These are phyloP conservation scores for Cantharellus anzutake DNA, from an alignment of 768 basidiomycete genomes.

Conservation along the genomic window DNA sequence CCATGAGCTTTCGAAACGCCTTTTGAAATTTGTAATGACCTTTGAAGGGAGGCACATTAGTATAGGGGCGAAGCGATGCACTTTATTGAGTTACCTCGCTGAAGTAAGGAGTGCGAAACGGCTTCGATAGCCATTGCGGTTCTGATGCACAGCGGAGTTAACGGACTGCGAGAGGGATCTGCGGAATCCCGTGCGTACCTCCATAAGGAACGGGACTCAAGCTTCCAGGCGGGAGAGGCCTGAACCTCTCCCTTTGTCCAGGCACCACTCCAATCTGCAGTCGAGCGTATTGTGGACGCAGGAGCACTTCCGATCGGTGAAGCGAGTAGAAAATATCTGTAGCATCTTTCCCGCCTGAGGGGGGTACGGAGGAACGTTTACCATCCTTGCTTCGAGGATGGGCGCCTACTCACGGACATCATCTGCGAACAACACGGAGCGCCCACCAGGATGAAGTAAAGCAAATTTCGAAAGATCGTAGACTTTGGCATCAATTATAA, in stretches of 20 bases:
- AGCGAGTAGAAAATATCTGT: slow-evolving; percentile 72
- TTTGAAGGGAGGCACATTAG: slow-evolving; percentile 13
- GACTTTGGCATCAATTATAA: slow-evolving; percentile 62
- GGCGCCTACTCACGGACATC: slow-evolving; percentile 34
- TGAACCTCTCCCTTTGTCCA: slow-evolving; percentile 38
- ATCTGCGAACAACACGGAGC: slow-evolving; percentile 50
- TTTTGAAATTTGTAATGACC: slow-evolving; percentile 55
- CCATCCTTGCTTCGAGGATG: background rate
- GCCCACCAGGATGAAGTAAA: slow-evolving; percentile 68
- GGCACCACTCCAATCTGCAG: slow-evolving; percentile 44
- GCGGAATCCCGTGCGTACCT: background rate
- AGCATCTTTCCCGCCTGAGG: slow-evolving; percentile 46
- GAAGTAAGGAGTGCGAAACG: slow-evolving; percentile 61
- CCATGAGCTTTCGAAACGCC: slow-evolving; percentile 57
- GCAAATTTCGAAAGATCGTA: slow-evolving; percentile 70
- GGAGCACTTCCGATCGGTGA: slow-evolving; percentile 65
- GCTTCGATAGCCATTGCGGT: slow-evolving; percentile 49
- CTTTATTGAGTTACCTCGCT: slow-evolving; percentile 30
- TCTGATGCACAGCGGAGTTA: slow-evolving; percentile 23
- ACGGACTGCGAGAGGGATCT: background rate
- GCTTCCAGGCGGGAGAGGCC: slow-evolving; percentile 36
- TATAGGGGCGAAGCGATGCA: background rate
- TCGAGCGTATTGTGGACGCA: slow-evolving; percentile 50
- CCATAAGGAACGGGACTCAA: slow-evolving; percentile 62
- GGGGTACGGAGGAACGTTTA: background rate